Base-by-base conservation (phyloP, 1,139 yeast species). In the Lodderomyces pseudojiufengensis region DNA sequence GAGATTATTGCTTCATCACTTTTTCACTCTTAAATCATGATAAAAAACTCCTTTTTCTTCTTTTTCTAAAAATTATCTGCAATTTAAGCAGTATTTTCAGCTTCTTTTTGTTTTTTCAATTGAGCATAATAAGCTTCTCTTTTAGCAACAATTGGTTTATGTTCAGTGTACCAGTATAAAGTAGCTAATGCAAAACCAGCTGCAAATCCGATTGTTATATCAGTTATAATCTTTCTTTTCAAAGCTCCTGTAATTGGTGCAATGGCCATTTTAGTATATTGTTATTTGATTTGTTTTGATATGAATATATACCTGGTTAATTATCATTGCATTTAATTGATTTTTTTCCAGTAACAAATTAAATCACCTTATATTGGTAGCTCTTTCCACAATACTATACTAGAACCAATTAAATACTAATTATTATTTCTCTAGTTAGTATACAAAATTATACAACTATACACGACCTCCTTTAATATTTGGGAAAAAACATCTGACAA, bases 201-300 rank as follows among this genome's bases (percentile, higher is more conserved):
- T 39, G 57, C 73, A 45, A 69, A 65, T 46, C 95, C 95, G 50
- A 81, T 65, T 53, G 79, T 49, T 63, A 90, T 78, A 59, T 92
- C 97, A 50, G 84, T 76, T 59, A 84, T 74, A 64, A 86, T 80
- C 67, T 80, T 83, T 73, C 80, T 86, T 70, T 78, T 85, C 48
- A 90, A 76, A 49, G 84, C 70, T 51, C 97, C 97, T 41, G 82
- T 77, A 57, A 90, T 87, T 55, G 96, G 95, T 59, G 95, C 87
- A 58, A 88, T 77, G 57, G 95, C 85, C 86, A 84, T 83, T 24
- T 23, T 18, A 20, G 11, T 3, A 7, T 32, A 15, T 27, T 18
- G 31, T 28, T 2, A 11, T 20, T 14, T n/a, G 16, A 28, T 8
- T 11, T 13, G 5, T 27, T 27, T n/a, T 22, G 25, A 23, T 10